These are phyloP conservation scores for Furcasterigmium furcatum DNA, from an alignment of 2,329 filamentous ascomycete species.

Conservation along the genomic window DNA sequence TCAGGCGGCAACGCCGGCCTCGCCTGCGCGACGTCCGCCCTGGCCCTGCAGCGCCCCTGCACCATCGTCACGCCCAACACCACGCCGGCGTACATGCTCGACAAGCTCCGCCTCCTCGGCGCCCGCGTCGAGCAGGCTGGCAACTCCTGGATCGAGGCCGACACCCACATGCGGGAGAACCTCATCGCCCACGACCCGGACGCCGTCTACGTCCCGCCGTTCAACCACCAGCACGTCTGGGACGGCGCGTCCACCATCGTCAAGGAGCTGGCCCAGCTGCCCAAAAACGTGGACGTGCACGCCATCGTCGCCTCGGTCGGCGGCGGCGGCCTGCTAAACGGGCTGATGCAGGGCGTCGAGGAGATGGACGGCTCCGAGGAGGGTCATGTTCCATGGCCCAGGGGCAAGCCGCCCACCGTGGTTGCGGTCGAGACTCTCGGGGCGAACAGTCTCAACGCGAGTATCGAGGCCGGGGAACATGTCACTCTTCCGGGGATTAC, in stretches of 20 bases:
- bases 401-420: constrained; percentile 41
- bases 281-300: constrained; percentile 47
- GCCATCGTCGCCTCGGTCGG: constrained; percentile 76
- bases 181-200: constrained; percentile 48
- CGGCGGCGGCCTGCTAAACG: constrained; percentile 76
- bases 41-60: constrained; percentile 58
- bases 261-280: constrained; percentile 40
- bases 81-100: constrained; percentile 67
- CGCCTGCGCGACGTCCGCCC: constrained; percentile 72
- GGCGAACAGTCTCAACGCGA: constrained; percentile 66
- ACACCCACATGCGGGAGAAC: constrained; percentile 58
- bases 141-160: constrained; percentile 66
- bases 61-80: constrained; percentile 72
- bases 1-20: constrained; percentile 84
- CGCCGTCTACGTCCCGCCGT: constrained; percentile 66
- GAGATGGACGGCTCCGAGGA: constrained; percentile 12
- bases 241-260: constrained; percentile 60
- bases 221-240: constrained; percentile 68
- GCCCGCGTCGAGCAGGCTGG: constrained; percentile 68
- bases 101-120: constrained; percentile 66
- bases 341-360: constrained; percentile 68
- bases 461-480: constrained; percentile 52
- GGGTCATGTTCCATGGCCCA: constrained; percentile 22
- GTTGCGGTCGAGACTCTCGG: constrained; percentile 75
- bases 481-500: constrained; percentile 69